Evolutionary conservation across 768 basidiomycete genomes (phyloP).

Genomic region (Solioccasus polychromus): DNA sequence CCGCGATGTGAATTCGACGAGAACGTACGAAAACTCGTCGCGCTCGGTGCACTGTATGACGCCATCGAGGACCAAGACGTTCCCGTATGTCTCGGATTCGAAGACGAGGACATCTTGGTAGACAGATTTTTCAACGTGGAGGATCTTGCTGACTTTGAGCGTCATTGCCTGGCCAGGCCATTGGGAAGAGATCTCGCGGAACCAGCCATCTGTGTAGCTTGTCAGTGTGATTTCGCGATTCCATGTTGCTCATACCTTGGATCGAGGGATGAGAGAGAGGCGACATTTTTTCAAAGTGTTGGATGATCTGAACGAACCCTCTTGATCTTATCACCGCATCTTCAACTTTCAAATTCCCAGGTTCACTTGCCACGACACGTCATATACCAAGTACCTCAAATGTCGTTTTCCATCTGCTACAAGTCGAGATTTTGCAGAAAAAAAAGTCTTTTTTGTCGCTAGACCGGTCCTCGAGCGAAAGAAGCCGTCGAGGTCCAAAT

Average conservation of each 20-base stretch:
- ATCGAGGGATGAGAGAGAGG: conserved; percentile 56
- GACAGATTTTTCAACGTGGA: conserved; percentile 89
- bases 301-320: too few species aligned
- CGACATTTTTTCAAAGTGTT: conserved; percentile 37
- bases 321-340: conserved; percentile 8
- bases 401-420: too few species aligned
- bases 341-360: too few species aligned
- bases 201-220: conserved; percentile 77
- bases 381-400: too few species aligned
- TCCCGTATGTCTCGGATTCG: conserved; percentile 94
- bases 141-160: conserved; percentile 90
- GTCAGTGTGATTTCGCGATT: background rate
- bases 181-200: conserved; percentile 90
- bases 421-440: too few species aligned
- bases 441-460: too few species aligned
- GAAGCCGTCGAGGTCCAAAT: too few species aligned
- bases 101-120: conserved; percentile 99
- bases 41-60: conserved; percentile 97
- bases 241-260: conserved; percentile 35
- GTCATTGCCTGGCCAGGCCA: conserved; percentile 99
- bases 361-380: too few species aligned
- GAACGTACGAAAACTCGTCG: conserved; percentile 95
- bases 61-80: conserved; percentile 92
- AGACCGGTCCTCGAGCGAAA: too few species aligned
- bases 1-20: background rate